Conservation (phyloP, 129 eudicot species). For the Helichrysum umbraculigerum region DNA sequence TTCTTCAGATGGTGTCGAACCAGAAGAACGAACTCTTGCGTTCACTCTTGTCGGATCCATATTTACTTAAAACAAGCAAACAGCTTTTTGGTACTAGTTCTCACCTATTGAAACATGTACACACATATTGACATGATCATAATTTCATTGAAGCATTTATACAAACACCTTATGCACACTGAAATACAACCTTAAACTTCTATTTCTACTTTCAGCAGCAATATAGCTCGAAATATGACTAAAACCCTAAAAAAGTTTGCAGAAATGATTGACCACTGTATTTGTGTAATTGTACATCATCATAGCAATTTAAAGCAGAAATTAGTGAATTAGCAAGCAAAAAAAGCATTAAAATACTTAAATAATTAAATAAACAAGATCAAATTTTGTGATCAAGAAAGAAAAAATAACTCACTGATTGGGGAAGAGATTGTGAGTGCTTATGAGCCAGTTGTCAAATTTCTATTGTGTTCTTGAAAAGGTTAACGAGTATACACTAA, state of each 20-base stretch:
- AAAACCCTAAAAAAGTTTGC: constrained; percentile 25
- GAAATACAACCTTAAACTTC: neutral
- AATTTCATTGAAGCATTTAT: constrained; percentile 12
- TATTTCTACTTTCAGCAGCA: no score
- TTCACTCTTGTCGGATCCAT: constrained; percentile 64
- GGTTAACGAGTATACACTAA: neutral
- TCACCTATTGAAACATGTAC: neutral
- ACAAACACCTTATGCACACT: constrained; percentile 22
- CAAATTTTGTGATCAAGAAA: constrained; percentile 17
- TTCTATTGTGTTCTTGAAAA: constrained; percentile 3
- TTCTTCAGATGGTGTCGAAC: constrained; percentile 87
- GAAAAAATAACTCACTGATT: constrained; percentile 17
- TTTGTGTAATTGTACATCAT: neutral
- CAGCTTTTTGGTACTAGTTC: neutral
- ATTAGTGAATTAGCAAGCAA: constrained; percentile 1
- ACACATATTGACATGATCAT: constrained; percentile 14
- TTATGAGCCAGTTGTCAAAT: constrained; percentile 24
- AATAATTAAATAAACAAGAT: neutral
- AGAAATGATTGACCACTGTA: neutral
- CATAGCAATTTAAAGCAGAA: neutral
- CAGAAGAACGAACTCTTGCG: constrained; percentile 55
- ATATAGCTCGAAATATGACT: neutral
- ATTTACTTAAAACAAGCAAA: neutral
- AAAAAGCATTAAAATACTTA: neutral
- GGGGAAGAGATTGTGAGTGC: constrained; percentile 22